A percentile compares a stretch with the other conserved stretches of the same genome.
These are phyloP conservation scores for Priceomyces fermenticarens DNA, from an alignment of 805 yeast species.

Conservation along the genomic window DNA sequence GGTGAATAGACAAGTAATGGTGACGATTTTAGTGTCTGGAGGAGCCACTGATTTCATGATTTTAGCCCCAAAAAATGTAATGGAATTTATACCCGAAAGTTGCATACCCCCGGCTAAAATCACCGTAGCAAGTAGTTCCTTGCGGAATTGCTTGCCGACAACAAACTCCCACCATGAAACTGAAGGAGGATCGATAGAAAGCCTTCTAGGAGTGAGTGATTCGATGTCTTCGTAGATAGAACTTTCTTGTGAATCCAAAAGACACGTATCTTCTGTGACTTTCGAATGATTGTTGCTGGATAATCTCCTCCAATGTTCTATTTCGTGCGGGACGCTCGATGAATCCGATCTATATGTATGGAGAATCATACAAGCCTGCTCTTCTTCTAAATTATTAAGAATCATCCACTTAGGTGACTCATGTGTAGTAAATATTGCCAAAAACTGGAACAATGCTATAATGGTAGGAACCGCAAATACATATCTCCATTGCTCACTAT, in stretches of 20 bases:
- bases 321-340: conserved; percentile 28
- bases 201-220: conserved; percentile 17
- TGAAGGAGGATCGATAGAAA: conserved; percentile 28
- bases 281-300: conserved; percentile 8
- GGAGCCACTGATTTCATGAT: conserved; percentile 70
- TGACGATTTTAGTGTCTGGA: conserved; percentile 48
- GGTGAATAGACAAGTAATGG: conserved; percentile 72
- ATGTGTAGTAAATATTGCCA: conserved; percentile 28
- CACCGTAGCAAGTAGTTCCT: conserved; percentile 27
- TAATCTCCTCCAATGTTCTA: conserved; percentile 35
- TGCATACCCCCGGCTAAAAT: conserved; percentile 39
- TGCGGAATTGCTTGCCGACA: conserved; percentile 14
- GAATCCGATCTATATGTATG: conserved; percentile 27
- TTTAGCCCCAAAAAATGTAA: conserved; percentile 86
- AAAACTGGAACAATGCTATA: conserved; percentile 26
- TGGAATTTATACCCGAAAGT: conserved; percentile 80
- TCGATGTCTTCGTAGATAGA: neutral
- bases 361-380: conserved; percentile 26
- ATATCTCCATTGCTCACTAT: conserved; percentile 36
- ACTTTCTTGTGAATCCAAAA: conserved; percentile 3
- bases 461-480: conserved; percentile 25
- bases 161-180: conserved; percentile 20
- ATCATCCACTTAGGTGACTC: conserved; percentile 45
- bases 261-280: neutral
- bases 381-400: conserved; percentile 24